Conservation (phyloP, 805 yeast species). For the Metschnikowia drakensbergensis region DNA sequence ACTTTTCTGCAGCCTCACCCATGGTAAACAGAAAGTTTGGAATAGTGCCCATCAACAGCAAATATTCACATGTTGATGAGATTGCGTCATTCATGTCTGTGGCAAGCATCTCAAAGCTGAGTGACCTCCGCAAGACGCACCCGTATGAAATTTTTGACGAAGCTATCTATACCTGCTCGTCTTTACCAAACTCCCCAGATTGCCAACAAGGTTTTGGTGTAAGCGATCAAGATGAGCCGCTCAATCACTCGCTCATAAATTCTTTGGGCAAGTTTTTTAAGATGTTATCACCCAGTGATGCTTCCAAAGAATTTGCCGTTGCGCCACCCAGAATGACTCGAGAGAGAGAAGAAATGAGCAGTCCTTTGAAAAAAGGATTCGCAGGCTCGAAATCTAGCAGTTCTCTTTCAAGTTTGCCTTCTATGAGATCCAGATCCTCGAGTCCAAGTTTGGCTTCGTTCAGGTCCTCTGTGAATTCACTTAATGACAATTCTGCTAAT, state of each 20-base stretch:
- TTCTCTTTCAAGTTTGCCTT: constrained; percentile 29
- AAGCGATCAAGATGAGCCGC: constrained; percentile 15
- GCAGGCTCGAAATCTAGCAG: constrained; percentile 35
- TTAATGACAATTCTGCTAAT: constrained; percentile 31
- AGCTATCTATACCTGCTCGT: constrained; percentile 46
- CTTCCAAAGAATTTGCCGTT: constrained; percentile 8
- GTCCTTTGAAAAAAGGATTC: constrained; percentile 11
- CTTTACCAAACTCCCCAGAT: constrained; percentile 19
- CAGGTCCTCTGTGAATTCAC: constrained; percentile 34
- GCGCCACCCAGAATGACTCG: constrained; percentile 9
- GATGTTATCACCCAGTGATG: constrained; percentile 33
- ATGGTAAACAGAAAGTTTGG: constrained; percentile 47
- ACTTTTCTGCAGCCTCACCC: constrained; percentile 37
- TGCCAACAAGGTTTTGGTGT: neutral
- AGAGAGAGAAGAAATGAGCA: constrained; percentile 7
- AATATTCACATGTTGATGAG: constrained; percentile 20
- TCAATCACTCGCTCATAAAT: constrained; percentile 35
- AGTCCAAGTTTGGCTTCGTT: constrained; percentile 38
- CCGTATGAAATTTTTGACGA: constrained; percentile 66
- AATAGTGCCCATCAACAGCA: constrained; percentile 34
- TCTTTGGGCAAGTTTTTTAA: constrained; percentile 31
- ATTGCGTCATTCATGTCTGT: constrained; percentile 15
- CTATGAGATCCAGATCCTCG: constrained; percentile 31
- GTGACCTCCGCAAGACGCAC: constrained; percentile 47
- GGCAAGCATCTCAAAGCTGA: constrained; percentile 19